Percentiles rank a stretch among this genome's conserved stretches.
phyloP scores from a whole-genome alignment of 2,329 filamentous ascomycete species.

The Penicillium occitanis region DNA sequence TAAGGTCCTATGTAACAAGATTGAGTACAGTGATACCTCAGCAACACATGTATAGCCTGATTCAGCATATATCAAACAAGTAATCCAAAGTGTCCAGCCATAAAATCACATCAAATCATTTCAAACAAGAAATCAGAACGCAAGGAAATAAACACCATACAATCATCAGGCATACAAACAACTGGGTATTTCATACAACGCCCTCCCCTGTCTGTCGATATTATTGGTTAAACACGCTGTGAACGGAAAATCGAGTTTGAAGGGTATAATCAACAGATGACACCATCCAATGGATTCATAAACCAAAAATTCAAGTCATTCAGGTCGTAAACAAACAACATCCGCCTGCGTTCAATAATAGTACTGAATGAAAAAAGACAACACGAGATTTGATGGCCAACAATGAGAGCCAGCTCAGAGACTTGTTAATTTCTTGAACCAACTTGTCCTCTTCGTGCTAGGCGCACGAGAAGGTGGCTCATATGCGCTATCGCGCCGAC shows the following conservation, averaged over 20 bases:
- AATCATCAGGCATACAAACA: constrained; percentile 5
- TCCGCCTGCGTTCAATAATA: constrained; percentile 2
- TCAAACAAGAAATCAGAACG: not conserved
- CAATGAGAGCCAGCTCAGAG: constrained; percentile 4
- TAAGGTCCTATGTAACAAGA: constrained; percentile 6
- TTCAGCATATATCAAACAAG: not conserved
- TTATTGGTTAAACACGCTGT: constrained; percentile 2
- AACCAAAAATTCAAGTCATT: constrained; percentile 1
- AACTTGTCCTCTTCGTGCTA: constrained; percentile 40
- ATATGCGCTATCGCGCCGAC: constrained; percentile 31
- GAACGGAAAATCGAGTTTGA: not conserved
- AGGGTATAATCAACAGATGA: constrained; percentile 7
- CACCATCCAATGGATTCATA: not conserved
- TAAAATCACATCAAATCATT: not conserved
- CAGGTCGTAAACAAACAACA: constrained; percentile 8
- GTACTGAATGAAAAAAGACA: not conserved
- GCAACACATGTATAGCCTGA: not conserved
- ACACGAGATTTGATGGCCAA: not conserved
- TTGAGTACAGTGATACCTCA: constrained; percentile 12
- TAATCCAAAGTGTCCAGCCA: not conserved
- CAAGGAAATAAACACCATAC: not conserved
- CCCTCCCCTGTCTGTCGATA: constrained; percentile 9
- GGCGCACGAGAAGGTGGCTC: constrained; percentile 26
- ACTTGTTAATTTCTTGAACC: constrained; percentile 46
- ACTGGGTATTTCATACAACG: constrained; percentile 16